Evolutionary conservation across 2,329 filamentous ascomycete species (phyloP), one percentile per base, ranked within the genome.

Genomic region (Tolypocladium sp.): DNA sequence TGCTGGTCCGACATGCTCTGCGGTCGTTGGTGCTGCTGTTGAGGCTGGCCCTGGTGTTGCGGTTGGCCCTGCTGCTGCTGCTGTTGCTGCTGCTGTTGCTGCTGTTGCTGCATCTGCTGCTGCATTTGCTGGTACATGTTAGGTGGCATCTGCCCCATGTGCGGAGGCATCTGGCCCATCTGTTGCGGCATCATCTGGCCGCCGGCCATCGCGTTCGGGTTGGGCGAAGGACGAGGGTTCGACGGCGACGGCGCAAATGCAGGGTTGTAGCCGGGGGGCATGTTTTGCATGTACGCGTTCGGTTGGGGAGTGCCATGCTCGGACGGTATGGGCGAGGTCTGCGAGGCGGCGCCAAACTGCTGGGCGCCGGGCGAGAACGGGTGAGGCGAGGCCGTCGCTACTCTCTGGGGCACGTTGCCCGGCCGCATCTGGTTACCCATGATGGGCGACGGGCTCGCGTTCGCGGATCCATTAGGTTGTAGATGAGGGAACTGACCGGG

Each of bases 361-460:
- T 89, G 87, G 38, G 83, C 82, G 59, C 87, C 86, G 20, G 90
- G 89, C 2, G 90, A 92, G 71, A 95, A 96, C 1, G 91, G 91
- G 73, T 94, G 93, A 4, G 94, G 93, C 38, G 94, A 97, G 51
- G 91, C 89, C 53, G 93, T 97, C 64, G 92, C 89, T 73, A 97
- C 91, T 68, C 92, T 81, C 70, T 92, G 90, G 44, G 88, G 87
- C 17, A 89, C 86, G 67, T 82, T 82, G 69, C 89, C 84, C 40
- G 86, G 82, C 62, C 86, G 84, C 71, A 87, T 79, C 68, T 95
- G 92, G 70, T 88, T 92, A 62, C 85, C 85, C 85, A 97, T 92
- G 63, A 95, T 93, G 35, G 94, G 94, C 8, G 94, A 97, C 13
- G 93, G 93, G 44, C 91, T 96, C 62, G 91, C 89, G 72, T 92